Base-by-base conservation (phyloP, 768 basidiomycete genomes). In the Kockovaella imperatae region DNA sequence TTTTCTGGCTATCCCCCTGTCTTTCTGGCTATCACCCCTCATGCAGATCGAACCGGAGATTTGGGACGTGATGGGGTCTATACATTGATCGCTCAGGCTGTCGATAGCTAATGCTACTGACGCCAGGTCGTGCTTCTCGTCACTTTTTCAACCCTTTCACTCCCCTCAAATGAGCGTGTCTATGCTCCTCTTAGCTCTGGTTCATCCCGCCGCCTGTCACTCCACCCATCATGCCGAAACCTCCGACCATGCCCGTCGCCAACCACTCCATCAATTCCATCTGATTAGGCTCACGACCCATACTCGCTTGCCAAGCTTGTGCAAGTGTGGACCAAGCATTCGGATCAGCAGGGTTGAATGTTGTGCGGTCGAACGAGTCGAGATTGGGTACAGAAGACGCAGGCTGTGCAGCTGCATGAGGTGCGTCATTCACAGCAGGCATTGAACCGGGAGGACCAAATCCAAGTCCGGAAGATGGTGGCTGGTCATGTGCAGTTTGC, bases 211-310 rank as follows among this genome's bases (percentile, higher is more conserved):
- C 26, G 8, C 36, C 36, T 11, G 11, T 18, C 20, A 32, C 10
- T 8, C 36, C 36, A 8, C 8, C 18, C 45, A 35, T 18, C 38
- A 15, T 15, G 15, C 2, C 15, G n/a, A n/a, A n/a, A n/a, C n/a
- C n/a, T 10, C 41, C 21, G 14, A 43, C 43, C 44, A 35, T 29
- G 15, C 52, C 54, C 18, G 40, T 49, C 35, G 54, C 47, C 28
- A 67, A 41, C 30, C 54, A 63, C 44, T 48, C 35, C 59, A 67
- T 63, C 47, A 67, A 47, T 36, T 57, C 59, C 47, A 67, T 53
- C 42, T 67, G 64, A 45, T 59, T 49, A 25, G 64, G 54, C 20
- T 61, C 55, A 11, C 46, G 47, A 8, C 64, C 64, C 38, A 44
- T 53, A 7, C 54, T 45, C n/a, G 43, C 49, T 44, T 53, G 48